These are phyloP conservation scores for Aschersonia sp. DNA, from an alignment of 2,329 filamentous ascomycete genomes.

Conservation along the genomic window DNA sequence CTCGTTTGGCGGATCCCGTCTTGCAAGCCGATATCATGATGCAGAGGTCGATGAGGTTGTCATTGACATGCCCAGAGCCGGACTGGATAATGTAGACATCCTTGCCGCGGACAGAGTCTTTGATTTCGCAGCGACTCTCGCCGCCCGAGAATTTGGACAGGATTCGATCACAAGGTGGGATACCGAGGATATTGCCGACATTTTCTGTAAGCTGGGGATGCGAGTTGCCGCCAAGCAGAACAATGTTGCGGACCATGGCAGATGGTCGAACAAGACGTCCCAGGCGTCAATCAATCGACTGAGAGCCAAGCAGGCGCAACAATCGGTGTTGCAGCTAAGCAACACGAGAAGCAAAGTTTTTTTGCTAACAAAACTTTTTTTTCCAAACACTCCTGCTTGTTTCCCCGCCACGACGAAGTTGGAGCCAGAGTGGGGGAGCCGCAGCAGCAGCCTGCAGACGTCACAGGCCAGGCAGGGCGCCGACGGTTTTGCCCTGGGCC, in stretches of 20 bases:
- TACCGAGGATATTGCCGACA: conserved; percentile 77
- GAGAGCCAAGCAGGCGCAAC: too few species aligned
- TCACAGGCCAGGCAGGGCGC: too few species aligned
- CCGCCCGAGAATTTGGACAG: conserved; percentile 89
- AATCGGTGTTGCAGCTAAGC: too few species aligned
- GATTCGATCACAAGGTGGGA: conserved; percentile 71
- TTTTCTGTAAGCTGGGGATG: conserved; percentile 77
- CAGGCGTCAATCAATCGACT: background rate
- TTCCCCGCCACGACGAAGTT: too few species aligned
- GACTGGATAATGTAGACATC: conserved; percentile 99
- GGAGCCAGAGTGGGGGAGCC: too few species aligned
- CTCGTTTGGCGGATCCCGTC: conserved; percentile 76
- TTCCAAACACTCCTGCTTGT: too few species aligned
- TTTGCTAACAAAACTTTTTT: too few species aligned
- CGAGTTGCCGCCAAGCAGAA: conserved; percentile 84
- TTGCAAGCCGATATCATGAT: conserved; percentile 99
- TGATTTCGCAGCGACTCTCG: conserved; percentile 88
- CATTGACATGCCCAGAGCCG: conserved; percentile 83
- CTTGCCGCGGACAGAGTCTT: conserved; percentile 92
- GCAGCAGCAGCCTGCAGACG: too few species aligned
- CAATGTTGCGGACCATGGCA: conserved; percentile 84
- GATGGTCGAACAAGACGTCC: background rate
- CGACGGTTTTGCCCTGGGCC: too few species aligned
- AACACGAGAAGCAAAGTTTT: too few species aligned
- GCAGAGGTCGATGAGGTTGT: conserved; percentile 89